These are phyloP conservation scores for Trichoderma simmonsii DNA, from an alignment of 2,329 filamentous ascomycete species.

Conservation along the genomic window DNA sequence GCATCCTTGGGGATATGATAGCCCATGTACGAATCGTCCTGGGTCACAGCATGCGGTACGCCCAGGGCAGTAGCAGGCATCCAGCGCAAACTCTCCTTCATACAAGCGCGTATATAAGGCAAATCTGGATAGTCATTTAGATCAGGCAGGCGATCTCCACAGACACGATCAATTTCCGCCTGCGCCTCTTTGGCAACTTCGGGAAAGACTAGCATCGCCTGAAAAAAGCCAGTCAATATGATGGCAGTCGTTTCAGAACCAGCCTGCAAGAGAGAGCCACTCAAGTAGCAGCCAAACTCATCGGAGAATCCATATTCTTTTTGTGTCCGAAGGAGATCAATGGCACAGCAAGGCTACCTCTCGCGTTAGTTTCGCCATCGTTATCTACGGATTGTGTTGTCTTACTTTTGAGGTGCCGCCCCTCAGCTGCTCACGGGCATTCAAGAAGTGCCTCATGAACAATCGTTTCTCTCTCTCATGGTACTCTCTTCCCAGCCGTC, in stretches of 20 bases:
- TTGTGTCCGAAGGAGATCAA: conserved; percentile 5
- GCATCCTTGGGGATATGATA: conserved; percentile 22
- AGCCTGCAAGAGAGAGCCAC: conserved; percentile 5
- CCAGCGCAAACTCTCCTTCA: conserved; percentile 29
- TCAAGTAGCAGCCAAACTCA: conserved; percentile 2
- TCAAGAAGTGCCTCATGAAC: conserved; percentile 8
- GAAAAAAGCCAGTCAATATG: conserved; percentile 18
- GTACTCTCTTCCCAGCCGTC: neutral
- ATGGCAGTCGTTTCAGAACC: conserved; percentile 14
- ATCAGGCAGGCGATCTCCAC: conserved; percentile 31
- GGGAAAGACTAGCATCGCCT: conserved; percentile 27
- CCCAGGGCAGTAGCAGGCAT: conserved; percentile 28
- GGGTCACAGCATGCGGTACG: conserved; percentile 36
- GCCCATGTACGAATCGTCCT: conserved; percentile 19
- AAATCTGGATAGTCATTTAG: conserved; percentile 26
- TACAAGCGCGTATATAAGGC: conserved; percentile 30
- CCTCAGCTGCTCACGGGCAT: neutral
- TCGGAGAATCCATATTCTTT: conserved; percentile 3
- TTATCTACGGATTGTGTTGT: neutral
- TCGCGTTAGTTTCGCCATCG: neutral
- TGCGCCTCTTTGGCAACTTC: conserved; percentile 26
- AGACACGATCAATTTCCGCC: conserved; percentile 27
- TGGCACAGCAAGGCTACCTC: neutral
- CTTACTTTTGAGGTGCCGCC: neutral
- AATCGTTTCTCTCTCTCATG: neutral